Conservation (phyloP, 441 rosid genomes). For the Populus hybrid region DNA sequence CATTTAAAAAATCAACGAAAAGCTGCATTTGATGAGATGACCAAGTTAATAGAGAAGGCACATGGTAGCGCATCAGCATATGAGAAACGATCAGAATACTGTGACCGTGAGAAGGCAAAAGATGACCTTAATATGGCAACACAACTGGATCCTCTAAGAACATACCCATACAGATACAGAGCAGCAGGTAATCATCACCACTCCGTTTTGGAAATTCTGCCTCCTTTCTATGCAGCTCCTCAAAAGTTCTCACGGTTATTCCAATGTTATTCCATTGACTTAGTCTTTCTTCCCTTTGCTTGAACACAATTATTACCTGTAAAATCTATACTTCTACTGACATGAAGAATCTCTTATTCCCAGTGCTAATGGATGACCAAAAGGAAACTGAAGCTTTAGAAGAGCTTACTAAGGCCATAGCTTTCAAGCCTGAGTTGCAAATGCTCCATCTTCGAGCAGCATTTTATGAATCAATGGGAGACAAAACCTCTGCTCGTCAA, state of each 20-base stretch:
- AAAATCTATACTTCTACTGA: conserved; percentile 14
- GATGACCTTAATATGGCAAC: conserved; percentile 77
- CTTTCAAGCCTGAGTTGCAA: conserved; percentile 83
- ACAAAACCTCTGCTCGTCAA: conserved; percentile 39
- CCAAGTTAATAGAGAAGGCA: conserved; percentile 86
- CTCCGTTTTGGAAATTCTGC: not conserved
- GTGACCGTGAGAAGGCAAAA: conserved; percentile 90
- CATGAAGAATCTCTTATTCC: conserved; percentile 5
- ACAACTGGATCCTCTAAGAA: conserved; percentile 80
- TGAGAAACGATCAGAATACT: conserved; percentile 94
- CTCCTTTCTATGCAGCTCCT: not conserved
- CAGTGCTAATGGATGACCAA: conserved; percentile 96
- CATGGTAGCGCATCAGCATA: conserved; percentile 80
- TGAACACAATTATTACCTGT: not conserved
- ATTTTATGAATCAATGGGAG: conserved; percentile 80
- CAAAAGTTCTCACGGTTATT: not conserved
- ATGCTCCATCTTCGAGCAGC: conserved; percentile 92
- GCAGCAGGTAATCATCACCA: conserved; percentile 65
- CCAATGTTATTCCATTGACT: not conserved
- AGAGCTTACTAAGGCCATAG: conserved; percentile 75
- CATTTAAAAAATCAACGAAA: conserved; percentile 69
- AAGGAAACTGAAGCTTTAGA: conserved; percentile 79
- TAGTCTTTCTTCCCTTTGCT: not conserved
- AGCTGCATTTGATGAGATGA: conserved; percentile 94
- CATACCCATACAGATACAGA: conserved; percentile 93